Conservation (phyloP, 768 basidiomycete genomes). For the Kwoniella mangroviensis region DNA sequence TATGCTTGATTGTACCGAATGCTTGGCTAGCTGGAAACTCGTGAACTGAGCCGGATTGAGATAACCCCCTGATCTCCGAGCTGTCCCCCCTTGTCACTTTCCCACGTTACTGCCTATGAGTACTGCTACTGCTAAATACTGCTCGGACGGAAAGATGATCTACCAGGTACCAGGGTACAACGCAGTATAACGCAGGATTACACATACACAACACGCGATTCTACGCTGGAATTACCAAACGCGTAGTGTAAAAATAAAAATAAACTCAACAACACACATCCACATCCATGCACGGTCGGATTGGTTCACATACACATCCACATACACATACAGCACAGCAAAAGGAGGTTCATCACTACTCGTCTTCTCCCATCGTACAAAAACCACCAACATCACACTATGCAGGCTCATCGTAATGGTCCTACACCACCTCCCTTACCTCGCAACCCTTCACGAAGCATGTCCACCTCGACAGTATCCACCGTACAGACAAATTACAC, state of each 20-base stretch:
- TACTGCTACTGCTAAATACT: no score
- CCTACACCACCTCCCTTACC: conserved; percentile 23
- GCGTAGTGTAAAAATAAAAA: not conserved
- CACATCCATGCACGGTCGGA: not conserved
- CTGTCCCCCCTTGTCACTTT: not conserved
- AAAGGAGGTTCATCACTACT: not conserved
- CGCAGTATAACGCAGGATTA: not conserved
- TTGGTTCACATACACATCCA: no score
- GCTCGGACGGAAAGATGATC: not conserved
- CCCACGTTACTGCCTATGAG: not conserved
- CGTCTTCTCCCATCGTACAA: not conserved
- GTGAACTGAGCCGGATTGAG: not conserved
- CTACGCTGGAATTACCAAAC: not conserved
- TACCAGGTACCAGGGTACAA: not conserved
- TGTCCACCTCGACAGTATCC: conserved; percentile 22
- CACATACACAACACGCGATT: not conserved
- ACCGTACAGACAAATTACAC: conserved; percentile 22
- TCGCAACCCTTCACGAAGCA: conserved; percentile 15
- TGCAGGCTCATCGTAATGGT: conserved; percentile 23
- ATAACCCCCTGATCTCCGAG: not conserved
- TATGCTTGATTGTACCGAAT: no score
- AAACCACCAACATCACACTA: conserved; percentile 2
- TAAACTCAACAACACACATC: conserved; percentile 1
- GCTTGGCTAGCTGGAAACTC: no score
- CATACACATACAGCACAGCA: not conserved